Evolutionary conservation across 1,284 basidiomycete genomes (phyloP).

Genomic region (Ustilago cynodontis): DNA sequence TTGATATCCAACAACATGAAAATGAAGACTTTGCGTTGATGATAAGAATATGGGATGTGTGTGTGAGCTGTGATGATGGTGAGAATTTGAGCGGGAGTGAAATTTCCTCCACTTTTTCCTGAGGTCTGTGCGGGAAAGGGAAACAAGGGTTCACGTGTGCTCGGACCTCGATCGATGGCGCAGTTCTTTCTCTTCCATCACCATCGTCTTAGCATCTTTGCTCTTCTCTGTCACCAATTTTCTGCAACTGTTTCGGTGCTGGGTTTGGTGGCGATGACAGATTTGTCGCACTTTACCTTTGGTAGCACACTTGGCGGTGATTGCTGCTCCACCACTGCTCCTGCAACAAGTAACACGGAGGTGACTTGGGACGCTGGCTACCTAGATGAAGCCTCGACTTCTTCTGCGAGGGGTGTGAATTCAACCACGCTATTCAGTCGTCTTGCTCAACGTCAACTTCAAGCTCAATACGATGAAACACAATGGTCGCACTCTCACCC

Average conservation of each 20-base stretch:
- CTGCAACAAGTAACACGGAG: too few species aligned
- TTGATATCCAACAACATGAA: slow-evolving; percentile 6
- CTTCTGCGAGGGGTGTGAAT: background rate
- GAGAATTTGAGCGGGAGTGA: background rate
- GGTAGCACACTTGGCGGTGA: background rate
- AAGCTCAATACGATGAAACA: slow-evolving; percentile 18
- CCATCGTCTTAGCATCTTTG: background rate
- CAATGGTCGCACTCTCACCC: slow-evolving; percentile 9
- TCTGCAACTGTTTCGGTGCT: too few species aligned
- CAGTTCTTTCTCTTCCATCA: background rate
- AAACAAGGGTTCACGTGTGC: slow-evolving; percentile 8
- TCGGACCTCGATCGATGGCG: background rate
- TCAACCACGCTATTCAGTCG: slow-evolving; percentile 27
- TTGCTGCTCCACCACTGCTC: too few species aligned
- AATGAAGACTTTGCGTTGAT: background rate
- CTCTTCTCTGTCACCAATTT: background rate
- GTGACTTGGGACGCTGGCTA: too few species aligned
- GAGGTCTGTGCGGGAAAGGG: background rate
- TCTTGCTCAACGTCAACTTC: slow-evolving; percentile 19
- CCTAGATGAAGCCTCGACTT: slow-evolving; percentile 17
- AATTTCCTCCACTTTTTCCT: slow-evolving; percentile 8
- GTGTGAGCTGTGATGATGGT: background rate
- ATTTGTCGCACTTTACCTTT: background rate
- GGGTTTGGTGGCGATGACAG: background rate
- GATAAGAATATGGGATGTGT: too few species aligned